phyloP scores from a whole-genome alignment of 257 asterid genomes.

The Coffea canephora region DNA sequence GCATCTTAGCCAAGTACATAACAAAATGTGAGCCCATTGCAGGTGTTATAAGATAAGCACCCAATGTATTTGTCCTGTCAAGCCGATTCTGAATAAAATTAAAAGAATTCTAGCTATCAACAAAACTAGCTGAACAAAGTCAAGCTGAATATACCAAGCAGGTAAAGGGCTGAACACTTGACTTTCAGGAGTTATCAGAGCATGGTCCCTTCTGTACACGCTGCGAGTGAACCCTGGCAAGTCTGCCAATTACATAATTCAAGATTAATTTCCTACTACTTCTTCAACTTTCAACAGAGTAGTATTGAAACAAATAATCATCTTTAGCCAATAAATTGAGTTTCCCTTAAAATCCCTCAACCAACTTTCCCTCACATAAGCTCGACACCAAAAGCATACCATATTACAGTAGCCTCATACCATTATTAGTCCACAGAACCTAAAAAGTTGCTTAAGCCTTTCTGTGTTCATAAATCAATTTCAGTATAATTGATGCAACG shows the following conservation, averaged over 20 bases:
- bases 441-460: neutral
- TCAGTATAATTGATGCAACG: neutral
- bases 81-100: slow-evolving; percentile 11
- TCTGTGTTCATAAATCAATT: slow-evolving; percentile 3
- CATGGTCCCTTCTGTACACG: slow-evolving; percentile 76
- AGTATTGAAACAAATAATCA: neutral
- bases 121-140: neutral
- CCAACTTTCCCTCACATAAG: neutral
- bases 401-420: neutral
- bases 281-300: neutral
- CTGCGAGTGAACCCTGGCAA: slow-evolving; percentile 97
- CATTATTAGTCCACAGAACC: neutral
- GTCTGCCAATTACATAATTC: slow-evolving; percentile 44
- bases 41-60: slow-evolving; percentile 81
- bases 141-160: slow-evolving; percentile 51
- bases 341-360: neutral
- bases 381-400: neutral
- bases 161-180: slow-evolving; percentile 92
- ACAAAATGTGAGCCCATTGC: slow-evolving; percentile 85
- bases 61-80: slow-evolving; percentile 68
- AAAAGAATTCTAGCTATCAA: neutral
- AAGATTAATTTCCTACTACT: slow-evolving; percentile 16
- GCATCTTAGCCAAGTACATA: slow-evolving; percentile 96
- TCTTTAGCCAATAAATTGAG: neutral
- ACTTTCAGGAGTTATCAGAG: slow-evolving; percentile 93